These are phyloP conservation scores for Coriolopsis trogii DNA, from an alignment of 1,284 basidiomycete species.

Conservation along the genomic window DNA sequence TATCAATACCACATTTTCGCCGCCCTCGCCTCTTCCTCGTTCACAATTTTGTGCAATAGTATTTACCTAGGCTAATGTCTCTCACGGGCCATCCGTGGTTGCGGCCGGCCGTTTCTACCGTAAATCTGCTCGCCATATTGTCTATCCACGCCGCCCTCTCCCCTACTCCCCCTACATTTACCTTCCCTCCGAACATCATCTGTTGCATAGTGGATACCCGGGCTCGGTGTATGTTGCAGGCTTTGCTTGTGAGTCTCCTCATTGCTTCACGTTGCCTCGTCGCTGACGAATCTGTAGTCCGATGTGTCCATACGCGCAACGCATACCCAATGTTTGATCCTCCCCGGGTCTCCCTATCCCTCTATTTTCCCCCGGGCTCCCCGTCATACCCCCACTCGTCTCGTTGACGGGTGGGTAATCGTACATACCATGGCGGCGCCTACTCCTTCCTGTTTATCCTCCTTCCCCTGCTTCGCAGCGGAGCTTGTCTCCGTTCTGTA, in stretches of 20 bases:
- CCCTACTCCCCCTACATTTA: background rate
- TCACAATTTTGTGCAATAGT: slow-evolving; percentile 33
- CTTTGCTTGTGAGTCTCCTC: slow-evolving; percentile 27
- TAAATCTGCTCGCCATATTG: slow-evolving; percentile 27
- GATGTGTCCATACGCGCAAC: slow-evolving; percentile 26
- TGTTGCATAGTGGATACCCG: slow-evolving; percentile 21
- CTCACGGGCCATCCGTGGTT: slow-evolving; percentile 8
- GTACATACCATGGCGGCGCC: slow-evolving; percentile 19
- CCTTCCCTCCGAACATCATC: background rate
- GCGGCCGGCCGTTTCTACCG: slow-evolving; percentile 22
- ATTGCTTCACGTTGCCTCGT: background rate
- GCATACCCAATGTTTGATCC: slow-evolving; percentile 19
- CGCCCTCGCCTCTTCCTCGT: slow-evolving; percentile 23
- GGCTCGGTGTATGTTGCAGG: slow-evolving; percentile 30
- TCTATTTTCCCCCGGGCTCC: background rate
- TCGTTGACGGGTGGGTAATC: background rate
- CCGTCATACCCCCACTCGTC: background rate
- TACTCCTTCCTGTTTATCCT: background rate
- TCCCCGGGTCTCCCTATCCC: slow-evolving; percentile 15
- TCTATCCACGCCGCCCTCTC: slow-evolving; percentile 10
- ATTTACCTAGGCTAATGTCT: slow-evolving; percentile 21
- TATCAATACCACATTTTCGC: slow-evolving; percentile 36
- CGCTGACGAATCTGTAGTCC: slow-evolving; percentile 6
- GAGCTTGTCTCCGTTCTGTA: background rate
- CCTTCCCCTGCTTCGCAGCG: background rate